Evolutionary conservation across 2,329 filamentous ascomycete genomes (phyloP).

Genomic region (Pseudocercospora fijiensis): DNA sequence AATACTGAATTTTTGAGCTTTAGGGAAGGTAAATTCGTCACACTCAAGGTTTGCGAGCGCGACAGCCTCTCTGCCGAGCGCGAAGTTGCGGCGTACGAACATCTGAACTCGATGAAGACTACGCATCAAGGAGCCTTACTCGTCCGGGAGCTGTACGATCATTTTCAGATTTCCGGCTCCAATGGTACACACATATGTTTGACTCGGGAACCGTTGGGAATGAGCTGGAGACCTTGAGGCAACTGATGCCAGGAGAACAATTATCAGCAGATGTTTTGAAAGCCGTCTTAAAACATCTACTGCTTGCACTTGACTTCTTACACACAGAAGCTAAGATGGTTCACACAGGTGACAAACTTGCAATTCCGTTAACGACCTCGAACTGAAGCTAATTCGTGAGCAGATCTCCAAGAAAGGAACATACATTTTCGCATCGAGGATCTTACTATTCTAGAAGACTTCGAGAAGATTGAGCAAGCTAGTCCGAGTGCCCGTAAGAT

Average conservation of each 20-base stretch:
- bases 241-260: not conserved
- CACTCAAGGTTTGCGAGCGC: conserved; percentile 2
- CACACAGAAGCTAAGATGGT: conserved; percentile 4
- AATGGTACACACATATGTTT: conserved; percentile 1
- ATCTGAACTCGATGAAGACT: not conserved
- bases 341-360: not conserved
- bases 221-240: not conserved
- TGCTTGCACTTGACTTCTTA: not conserved
- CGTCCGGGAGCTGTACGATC: conserved; percentile 2
- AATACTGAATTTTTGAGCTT: too few relatives aligned
- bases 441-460: not conserved
- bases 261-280: conserved; percentile 8
- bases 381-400: not conserved
- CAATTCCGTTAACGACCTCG: too few relatives aligned
- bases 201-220: conserved; percentile 1
- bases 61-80: not conserved
- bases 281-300: not conserved
- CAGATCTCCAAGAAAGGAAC: conserved; percentile 11
- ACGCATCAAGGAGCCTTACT: conserved; percentile 1
- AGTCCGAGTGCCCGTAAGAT: conserved; percentile 1
- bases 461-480: not conserved
- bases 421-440: conserved; percentile 10
- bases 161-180: not conserved
- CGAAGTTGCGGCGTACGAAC: not conserved
- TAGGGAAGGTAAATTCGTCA: not conserved